phyloP scores from a whole-genome alignment of 306 rosid species.

The Prinsepia uniflora region DNA sequence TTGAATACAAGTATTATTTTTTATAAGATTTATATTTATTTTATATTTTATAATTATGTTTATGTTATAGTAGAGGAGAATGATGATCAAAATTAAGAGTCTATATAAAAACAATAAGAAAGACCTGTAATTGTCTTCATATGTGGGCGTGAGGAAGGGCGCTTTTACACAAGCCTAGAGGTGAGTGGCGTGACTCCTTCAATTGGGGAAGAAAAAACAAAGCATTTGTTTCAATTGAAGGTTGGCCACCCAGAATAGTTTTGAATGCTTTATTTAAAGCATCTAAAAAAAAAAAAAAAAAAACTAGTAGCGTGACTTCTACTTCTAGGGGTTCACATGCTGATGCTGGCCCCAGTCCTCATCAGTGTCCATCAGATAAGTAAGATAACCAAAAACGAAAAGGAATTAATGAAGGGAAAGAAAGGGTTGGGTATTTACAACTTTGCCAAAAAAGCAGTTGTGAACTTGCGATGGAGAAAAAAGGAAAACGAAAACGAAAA shows the following conservation, averaged over 20 bases:
- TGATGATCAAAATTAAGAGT: too few relatives aligned
- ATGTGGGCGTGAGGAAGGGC: background rate
- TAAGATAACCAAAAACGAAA: background rate
- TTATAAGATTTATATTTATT: too few relatives aligned
- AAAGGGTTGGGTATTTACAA: too few relatives aligned
- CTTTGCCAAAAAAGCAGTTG: too few relatives aligned
- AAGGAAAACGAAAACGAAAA: too few relatives aligned
- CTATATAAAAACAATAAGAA: background rate
- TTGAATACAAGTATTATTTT: too few relatives aligned
- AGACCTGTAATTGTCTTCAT: background rate
- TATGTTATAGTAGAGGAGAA: too few relatives aligned
- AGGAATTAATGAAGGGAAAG: background rate
- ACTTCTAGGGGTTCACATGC: background rate
- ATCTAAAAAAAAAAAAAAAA: too few relatives aligned
- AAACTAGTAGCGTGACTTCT: too few relatives aligned
- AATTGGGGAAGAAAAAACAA: background rate
- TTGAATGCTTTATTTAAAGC: background rate
- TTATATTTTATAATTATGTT: too few relatives aligned
- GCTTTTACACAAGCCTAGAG: background rate
- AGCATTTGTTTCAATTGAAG: background rate
- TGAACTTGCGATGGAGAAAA: too few relatives aligned
- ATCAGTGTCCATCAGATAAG: background rate
- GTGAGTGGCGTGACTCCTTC: background rate
- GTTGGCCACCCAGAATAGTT: background rate
- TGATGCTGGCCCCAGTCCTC: background rate